Conservation (phyloP, 2,329 filamentous ascomycete genomes). For the Botrytis aclada region DNA sequence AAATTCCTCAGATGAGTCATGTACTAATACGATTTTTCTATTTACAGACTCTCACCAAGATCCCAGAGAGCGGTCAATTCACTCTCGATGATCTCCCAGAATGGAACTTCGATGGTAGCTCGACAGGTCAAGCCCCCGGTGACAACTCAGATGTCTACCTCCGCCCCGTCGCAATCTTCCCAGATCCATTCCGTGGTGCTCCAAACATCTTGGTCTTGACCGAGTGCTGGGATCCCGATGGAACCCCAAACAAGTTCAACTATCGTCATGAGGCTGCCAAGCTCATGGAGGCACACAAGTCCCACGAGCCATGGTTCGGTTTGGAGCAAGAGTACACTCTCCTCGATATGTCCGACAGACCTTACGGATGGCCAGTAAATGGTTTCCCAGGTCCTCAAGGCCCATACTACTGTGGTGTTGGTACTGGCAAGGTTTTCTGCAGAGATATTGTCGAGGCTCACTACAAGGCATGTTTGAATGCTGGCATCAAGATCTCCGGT, state of each 20-base stretch:
- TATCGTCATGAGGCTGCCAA: slow-evolving; percentile 87
- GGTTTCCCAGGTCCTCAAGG: slow-evolving; percentile 81
- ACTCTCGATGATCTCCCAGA: slow-evolving; percentile 65
- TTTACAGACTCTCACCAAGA: slow-evolving; percentile 59
- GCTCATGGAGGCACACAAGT: slow-evolving; percentile 82
- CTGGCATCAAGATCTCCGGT: slow-evolving; percentile 89
- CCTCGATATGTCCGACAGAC: slow-evolving; percentile 79
- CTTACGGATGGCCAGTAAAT: slow-evolving; percentile 85
- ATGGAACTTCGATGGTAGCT: slow-evolving; percentile 87
- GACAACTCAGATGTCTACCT: slow-evolving; percentile 98
- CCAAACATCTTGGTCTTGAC: slow-evolving; percentile 93
- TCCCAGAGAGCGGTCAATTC: slow-evolving; percentile 44
- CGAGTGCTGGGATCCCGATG: slow-evolving; percentile 93
- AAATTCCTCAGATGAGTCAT: slow-evolving; percentile 23
- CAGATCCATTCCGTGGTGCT: slow-evolving; percentile 83
- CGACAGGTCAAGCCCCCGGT: slow-evolving; percentile 85
- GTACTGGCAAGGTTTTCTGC: slow-evolving; percentile 94
- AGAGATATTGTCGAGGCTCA: slow-evolving; percentile 96
- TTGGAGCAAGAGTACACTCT: slow-evolving; percentile 98
- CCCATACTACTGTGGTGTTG: slow-evolving; percentile 97
- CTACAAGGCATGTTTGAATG: slow-evolving; percentile 81
- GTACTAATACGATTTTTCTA: not conserved
- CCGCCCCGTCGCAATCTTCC: slow-evolving; percentile 82
- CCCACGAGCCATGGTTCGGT: slow-evolving; percentile 92
- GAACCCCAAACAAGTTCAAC: slow-evolving; percentile 98